phyloP scores from a whole-genome alignment of 371 early-diverging fungal genomes.

The Mortierella sp. region DNA sequence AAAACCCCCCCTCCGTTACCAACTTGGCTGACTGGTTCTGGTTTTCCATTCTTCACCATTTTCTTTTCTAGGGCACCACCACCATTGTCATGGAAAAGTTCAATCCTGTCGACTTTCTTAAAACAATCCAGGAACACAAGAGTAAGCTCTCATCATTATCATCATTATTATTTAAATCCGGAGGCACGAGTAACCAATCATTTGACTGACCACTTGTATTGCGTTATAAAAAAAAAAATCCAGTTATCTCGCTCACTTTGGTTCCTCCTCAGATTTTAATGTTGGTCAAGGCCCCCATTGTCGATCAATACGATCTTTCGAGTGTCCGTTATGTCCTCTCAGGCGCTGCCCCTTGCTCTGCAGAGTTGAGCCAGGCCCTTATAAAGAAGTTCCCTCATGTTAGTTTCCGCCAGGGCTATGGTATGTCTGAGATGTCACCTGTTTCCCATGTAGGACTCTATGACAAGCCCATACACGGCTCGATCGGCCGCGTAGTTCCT shows the following conservation, averaged over 20 bases:
- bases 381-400: constrained; percentile 65
- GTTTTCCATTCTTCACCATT: not conserved
- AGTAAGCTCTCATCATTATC: constrained; percentile 24
- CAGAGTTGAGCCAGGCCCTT: constrained; percentile 63
- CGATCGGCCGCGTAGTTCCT: constrained; percentile 76
- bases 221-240: no score
- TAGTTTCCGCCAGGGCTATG: constrained; percentile 78
- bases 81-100: constrained; percentile 75
- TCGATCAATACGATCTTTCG: constrained; percentile 74
- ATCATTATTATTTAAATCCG: no score
- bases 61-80: constrained; percentile 38
- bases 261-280: constrained; percentile 84
- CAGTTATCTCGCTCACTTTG: constrained; percentile 32
- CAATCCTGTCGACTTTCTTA: constrained; percentile 69
- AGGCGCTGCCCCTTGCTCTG: constrained; percentile 86
- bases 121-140: constrained; percentile 65
- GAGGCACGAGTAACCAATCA: no score
- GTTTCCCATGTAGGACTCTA: constrained; percentile 41
- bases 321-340: constrained; percentile 68
- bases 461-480: constrained; percentile 58
- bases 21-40: not conserved
- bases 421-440: constrained; percentile 75
- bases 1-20: no score
- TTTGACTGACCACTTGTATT: no score
- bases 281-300: constrained; percentile 71